phyloP scores from a whole-genome alignment of 805 yeast species.

The Kregervanrija fluxuum region DNA sequence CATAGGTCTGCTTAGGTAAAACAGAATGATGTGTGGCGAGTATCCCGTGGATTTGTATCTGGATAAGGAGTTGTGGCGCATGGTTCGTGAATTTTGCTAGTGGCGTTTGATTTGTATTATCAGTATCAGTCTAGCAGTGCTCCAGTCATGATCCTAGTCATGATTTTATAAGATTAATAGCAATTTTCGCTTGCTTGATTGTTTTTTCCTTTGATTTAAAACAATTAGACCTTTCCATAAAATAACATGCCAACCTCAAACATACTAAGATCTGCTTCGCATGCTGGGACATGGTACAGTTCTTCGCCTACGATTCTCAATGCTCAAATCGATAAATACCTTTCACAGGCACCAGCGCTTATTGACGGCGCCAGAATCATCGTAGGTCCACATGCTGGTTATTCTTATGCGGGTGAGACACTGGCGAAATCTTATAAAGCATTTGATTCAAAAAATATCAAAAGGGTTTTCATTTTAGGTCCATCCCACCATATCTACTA shows the following conservation, averaged over 20 bases:
- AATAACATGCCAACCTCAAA: neutral
- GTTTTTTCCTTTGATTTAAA: too few relatives aligned
- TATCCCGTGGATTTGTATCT: too few relatives aligned
- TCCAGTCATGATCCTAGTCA: too few relatives aligned
- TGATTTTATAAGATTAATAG: too few relatives aligned
- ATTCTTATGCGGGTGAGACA: conserved; percentile 68
- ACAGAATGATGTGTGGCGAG: too few relatives aligned
- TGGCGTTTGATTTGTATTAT: too few relatives aligned
- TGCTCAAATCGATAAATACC: conserved; percentile 42
- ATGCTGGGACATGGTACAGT: conserved; percentile 89
- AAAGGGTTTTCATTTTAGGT: conserved; percentile 74
- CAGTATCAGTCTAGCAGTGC: too few relatives aligned
- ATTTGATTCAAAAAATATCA: conserved; percentile 51
- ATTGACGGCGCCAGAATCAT: conserved; percentile 41
- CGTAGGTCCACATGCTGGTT: conserved; percentile 86
- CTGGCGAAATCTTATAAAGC: conserved; percentile 71
- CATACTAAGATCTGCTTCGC: conserved; percentile 53
- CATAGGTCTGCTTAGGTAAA: too few relatives aligned
- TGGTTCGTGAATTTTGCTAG: too few relatives aligned
- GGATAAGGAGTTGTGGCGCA: too few relatives aligned
- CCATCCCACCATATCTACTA: conserved; percentile 91
- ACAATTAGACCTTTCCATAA: too few relatives aligned
- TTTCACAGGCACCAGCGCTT: conserved; percentile 28
- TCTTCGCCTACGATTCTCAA: conserved; percentile 35
- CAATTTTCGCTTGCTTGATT: too few relatives aligned